phyloP scores from a whole-genome alignment of 805 yeast genomes.

The Kluyveromyces starmeri region DNA sequence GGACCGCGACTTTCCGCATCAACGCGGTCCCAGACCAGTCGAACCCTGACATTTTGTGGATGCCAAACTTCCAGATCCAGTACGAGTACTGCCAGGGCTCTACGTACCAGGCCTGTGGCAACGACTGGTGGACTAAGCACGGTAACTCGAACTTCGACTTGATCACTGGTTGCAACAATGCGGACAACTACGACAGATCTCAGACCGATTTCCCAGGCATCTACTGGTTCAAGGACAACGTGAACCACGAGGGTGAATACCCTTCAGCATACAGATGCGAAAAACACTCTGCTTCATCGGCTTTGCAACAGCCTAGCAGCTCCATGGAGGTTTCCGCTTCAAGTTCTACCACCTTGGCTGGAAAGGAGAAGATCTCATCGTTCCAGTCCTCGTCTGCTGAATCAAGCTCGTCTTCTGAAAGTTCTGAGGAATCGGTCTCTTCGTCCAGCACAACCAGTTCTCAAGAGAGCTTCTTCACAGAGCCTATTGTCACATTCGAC shows the following conservation, averaged over 20 bases:
- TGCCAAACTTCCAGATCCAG: slow-evolving; percentile 18
- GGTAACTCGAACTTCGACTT: slow-evolving; percentile 13
- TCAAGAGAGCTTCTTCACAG: no score
- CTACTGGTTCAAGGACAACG: slow-evolving; percentile 10
- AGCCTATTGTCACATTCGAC: no score
- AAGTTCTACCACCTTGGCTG: neutral
- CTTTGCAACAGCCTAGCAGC: neutral
- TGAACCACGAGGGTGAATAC: neutral
- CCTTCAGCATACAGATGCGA: neutral
- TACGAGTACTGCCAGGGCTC: slow-evolving; percentile 13
- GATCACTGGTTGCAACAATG: slow-evolving; percentile 14
- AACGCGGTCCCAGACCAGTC: slow-evolving; percentile 7
- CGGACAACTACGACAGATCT: slow-evolving; percentile 14
- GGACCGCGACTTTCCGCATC: slow-evolving; percentile 14
- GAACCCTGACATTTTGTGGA: slow-evolving; percentile 10
- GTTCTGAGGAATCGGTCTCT: neutral
- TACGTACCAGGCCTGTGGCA: slow-evolving; percentile 5
- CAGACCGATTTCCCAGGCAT: slow-evolving; percentile 18
- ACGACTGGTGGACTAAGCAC: slow-evolving; percentile 15
- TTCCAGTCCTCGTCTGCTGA: neutral
- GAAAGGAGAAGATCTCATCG: neutral
- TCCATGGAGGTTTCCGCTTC: neutral
- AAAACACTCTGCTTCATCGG: neutral
- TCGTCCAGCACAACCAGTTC: neutral
- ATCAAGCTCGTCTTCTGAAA: neutral